These are phyloP conservation scores for Meyerozyma athensensis DNA, from an alignment of 1,139 yeast genomes.

Conservation along the genomic window DNA sequence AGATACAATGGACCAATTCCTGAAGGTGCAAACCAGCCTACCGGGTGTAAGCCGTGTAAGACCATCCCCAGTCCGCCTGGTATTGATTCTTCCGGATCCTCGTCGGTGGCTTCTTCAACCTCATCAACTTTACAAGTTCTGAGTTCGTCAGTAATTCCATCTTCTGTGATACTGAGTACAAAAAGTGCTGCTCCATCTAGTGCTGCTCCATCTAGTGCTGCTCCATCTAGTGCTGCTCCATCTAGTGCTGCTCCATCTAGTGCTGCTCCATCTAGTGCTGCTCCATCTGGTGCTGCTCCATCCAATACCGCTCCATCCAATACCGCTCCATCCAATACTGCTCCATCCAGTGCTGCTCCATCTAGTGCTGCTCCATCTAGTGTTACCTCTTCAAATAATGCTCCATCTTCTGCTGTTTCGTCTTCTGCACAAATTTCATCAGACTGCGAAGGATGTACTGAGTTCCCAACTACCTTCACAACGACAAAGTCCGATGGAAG, in stretches of 20 bases:
- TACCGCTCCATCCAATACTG: constrained; percentile 5
- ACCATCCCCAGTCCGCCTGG: constrained; percentile 6
- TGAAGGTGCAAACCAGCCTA: constrained; percentile 3
- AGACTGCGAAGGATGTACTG: constrained; percentile 5
- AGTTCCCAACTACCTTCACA: not conserved
- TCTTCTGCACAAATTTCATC: constrained; percentile 3
- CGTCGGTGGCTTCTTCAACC: not conserved
- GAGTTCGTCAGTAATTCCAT: not conserved
- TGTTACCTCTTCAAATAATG: constrained; percentile 4
- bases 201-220: not conserved
- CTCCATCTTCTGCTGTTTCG: not conserved
- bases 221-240: not conserved
- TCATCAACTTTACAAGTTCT: not conserved
- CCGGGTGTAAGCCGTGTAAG: constrained; percentile 6
- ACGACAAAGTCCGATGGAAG: constrained; percentile 4
- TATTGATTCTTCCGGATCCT: not conserved
- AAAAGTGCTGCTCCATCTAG: not conserved
- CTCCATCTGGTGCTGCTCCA: not conserved
- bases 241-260: not conserved
- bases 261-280: not conserved
- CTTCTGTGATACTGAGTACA: not conserved
- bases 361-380: constrained; percentile 5
- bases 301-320: constrained; percentile 6
- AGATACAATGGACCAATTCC: constrained; percentile 7
- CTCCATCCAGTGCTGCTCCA: constrained; percentile 5